These are phyloP conservation scores for Solanum megistacrolobum DNA, from an alignment of 257 asterid species.

Conservation along the genomic window DNA sequence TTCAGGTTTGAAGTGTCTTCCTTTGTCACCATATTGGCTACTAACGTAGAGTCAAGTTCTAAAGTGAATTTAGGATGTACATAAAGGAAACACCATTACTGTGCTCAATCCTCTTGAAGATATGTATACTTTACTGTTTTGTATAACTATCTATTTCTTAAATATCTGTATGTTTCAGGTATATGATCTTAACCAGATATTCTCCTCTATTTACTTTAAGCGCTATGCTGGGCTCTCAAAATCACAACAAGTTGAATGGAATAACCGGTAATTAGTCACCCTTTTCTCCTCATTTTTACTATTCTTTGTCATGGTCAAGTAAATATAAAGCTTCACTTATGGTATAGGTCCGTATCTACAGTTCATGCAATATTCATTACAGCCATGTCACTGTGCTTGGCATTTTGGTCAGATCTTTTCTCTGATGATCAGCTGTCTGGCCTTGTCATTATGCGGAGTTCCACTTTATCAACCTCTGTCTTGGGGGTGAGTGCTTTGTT, in stretches of 20 bases:
- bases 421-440: conserved; percentile 21
- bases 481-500: conserved; percentile 51
- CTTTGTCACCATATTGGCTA: neutral
- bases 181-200: conserved; percentile 49
- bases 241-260: conserved; percentile 66
- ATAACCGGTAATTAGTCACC: conserved; percentile 49
- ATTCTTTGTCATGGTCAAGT: neutral
- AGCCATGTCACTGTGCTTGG: conserved; percentile 44
- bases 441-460: conserved; percentile 40
- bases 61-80: neutral
- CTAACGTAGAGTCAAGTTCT: neutral
- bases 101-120: neutral
- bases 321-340: neutral
- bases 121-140: neutral
- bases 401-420: conserved; percentile 54
- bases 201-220: conserved; percentile 45
- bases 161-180: conserved; percentile 33
- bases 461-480: conserved; percentile 40
- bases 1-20: neutral
- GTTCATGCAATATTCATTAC: conserved; percentile 57
- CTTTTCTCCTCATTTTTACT: neutral
- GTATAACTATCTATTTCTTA: neutral
- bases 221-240: conserved; percentile 43
- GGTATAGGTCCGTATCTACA: conserved; percentile 65
- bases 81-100: neutral